These are phyloP conservation scores for Harringtonia aguacate DNA, from an alignment of 2,329 filamentous ascomycete species.

Conservation along the genomic window DNA sequence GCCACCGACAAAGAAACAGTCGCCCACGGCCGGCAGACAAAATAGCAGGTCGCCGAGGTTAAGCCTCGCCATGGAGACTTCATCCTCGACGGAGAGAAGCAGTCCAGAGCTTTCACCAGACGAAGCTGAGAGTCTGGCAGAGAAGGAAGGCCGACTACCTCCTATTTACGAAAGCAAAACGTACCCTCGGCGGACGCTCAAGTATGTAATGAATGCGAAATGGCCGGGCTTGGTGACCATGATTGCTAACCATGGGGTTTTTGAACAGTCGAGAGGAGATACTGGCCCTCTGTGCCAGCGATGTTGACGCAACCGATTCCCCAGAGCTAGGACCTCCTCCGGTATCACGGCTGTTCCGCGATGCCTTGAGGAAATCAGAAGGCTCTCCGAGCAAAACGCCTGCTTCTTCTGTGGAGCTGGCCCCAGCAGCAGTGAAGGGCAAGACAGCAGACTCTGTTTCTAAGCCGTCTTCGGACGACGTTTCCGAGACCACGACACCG, in stretches of 20 bases:
- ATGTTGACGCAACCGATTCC: conserved; percentile 43
- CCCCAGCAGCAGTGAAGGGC: not conserved
- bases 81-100: conserved; percentile 30
- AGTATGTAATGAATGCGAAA: conserved; percentile 33
- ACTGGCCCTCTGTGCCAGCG: conserved; percentile 42
- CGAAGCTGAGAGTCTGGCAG: conserved; percentile 38
- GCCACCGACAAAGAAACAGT: conserved; percentile 39
- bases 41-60: conserved; percentile 33
- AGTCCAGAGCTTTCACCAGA: conserved; percentile 45
- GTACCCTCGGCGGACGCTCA: conserved; percentile 57
- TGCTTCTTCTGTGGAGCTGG: not conserved
- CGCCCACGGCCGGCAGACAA: conserved; percentile 28
- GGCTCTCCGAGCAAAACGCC: conserved; percentile 23
- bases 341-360: conserved; percentile 35
- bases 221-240: not conserved
- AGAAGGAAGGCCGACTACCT: conserved; percentile 46
- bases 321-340: conserved; percentile 59
- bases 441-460: not conserved
- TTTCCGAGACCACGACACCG: too few species aligned
- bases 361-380: conserved; percentile 1
- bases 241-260: not conserved
- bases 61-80: conserved; percentile 3
- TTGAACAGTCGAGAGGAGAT: conserved; percentile 49
- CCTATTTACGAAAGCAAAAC: conserved; percentile 61
- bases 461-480: too few species aligned